Conservation (phyloP, 352 stramenopile species). For the Phytophthora quininea region DNA sequence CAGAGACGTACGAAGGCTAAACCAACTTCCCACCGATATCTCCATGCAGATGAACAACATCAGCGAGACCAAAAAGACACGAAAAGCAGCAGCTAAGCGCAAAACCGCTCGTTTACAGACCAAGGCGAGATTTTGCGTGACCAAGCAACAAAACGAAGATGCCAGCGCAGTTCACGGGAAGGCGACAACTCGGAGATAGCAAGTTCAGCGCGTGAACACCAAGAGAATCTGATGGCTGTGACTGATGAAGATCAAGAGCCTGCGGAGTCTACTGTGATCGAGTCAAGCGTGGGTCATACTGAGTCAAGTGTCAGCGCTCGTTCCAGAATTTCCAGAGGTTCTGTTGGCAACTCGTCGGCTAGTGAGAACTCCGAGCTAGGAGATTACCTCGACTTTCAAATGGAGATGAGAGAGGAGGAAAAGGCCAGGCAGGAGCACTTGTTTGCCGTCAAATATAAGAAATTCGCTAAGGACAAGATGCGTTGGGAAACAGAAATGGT, state of each 20-base stretch:
- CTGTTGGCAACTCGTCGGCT: not conserved
- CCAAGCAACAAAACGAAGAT: slow-evolving; percentile 6
- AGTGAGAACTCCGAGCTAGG: not conserved
- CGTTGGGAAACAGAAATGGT: not conserved
- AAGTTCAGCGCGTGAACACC: not conserved
- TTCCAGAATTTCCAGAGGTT: not conserved
- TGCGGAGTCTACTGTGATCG: not conserved
- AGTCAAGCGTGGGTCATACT: not conserved
- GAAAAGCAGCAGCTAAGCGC: slow-evolving; percentile 1
- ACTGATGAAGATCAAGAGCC: not conserved
- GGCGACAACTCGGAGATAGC: not conserved
- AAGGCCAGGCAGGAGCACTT: not conserved
- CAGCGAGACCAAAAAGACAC: not conserved
- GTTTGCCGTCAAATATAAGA: not conserved
- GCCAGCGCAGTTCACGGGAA: not conserved
- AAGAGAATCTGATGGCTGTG: not conserved
- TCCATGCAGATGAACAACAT: not conserved
- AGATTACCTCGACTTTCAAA: not conserved
- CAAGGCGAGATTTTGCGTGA: slow-evolving; percentile 1
- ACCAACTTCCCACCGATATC: slow-evolving; percentile 10
- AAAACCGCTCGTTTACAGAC: slow-evolving; percentile 3
- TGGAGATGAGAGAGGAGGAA: not conserved
- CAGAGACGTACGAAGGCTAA: slow-evolving; percentile 11
- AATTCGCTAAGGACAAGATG: not conserved
- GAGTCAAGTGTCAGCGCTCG: not conserved